These are phyloP conservation scores for Pseudevernia furfuracea DNA, from an alignment of 495 filamentous ascomycete genomes.

Conservation along the genomic window DNA sequence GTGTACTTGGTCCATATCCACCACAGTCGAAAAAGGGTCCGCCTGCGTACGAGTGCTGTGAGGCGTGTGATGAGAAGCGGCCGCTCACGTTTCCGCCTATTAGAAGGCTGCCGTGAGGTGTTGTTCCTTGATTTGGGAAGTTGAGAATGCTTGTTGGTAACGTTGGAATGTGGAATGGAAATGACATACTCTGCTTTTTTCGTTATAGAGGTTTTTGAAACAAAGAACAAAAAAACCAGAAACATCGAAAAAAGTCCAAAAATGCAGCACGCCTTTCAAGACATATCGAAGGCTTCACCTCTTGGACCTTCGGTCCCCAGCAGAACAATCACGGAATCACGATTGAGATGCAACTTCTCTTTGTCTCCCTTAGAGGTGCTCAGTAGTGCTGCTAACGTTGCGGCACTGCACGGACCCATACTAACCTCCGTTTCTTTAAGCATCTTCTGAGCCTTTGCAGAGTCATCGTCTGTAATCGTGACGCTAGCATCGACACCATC, in stretches of 20 bases:
- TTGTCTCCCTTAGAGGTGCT: slow-evolving; percentile 33
- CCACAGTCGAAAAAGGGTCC: background rate
- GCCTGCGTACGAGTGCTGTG: background rate
- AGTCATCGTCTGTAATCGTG: slow-evolving; percentile 49
- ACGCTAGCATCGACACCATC: slow-evolving; percentile 51
- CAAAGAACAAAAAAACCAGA: background rate
- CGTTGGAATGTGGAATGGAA: background rate
- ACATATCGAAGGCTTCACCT: slow-evolving; percentile 10
- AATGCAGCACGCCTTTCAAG: background rate
- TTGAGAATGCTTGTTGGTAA: background rate
- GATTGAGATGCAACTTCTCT: slow-evolving; percentile 29
- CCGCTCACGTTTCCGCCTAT: background rate
- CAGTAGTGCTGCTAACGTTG: slow-evolving; percentile 50
- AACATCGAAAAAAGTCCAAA: background rate
- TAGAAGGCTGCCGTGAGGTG: background rate
- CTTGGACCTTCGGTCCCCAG: slow-evolving; percentile 44
- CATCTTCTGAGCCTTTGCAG: slow-evolving; percentile 44
- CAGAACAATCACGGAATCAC: slow-evolving; percentile 47
- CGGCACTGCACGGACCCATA: slow-evolving; percentile 60
- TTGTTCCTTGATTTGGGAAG: background rate
- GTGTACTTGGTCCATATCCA: background rate
- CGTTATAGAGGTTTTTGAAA: background rate
- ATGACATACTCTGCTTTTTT: background rate
- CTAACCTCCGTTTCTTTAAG: slow-evolving; percentile 39
- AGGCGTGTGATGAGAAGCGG: background rate